Evolutionary conservation across 164 flowering plant species (phyloP).

Genomic region (Tetrastigma voinierianum): DNA sequence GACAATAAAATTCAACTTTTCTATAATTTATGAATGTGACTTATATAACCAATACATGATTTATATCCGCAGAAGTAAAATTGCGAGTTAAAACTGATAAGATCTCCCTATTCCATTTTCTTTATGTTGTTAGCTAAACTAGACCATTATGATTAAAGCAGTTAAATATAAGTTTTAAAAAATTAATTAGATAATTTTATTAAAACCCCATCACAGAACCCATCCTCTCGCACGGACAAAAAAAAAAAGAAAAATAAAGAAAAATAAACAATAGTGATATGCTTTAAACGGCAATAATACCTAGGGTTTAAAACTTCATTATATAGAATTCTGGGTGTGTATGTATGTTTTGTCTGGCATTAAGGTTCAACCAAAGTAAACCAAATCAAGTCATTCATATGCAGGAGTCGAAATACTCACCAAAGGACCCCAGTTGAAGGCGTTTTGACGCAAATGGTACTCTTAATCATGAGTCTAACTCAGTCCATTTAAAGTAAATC

Average conservation of each 20-base stretch:
- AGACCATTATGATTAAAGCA: no score
- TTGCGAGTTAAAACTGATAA: neutral
- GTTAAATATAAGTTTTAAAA: no score
- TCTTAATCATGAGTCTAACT: constrained; percentile 42
- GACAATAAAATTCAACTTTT: neutral
- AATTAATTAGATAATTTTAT: no score
- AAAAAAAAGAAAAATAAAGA: no score
- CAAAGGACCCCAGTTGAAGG: constrained; percentile 37
- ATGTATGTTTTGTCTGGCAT: no score
- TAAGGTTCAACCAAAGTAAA: neutral
- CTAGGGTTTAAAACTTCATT: no score
- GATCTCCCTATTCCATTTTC: neutral
- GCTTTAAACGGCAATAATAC: no score
- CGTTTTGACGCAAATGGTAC: constrained; percentile 36
- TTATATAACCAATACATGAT: no score
- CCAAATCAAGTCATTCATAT: neutral
- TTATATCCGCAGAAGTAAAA: neutral
- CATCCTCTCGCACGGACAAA: no score
- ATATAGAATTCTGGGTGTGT: neutral
- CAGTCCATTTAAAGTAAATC: constrained; percentile 22
- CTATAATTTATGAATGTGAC: neutral
- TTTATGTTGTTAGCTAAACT: no score
- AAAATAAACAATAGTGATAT: no score
- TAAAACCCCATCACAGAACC: no score
- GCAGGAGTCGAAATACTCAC: constrained; percentile 21